Conservation (phyloP, 257 asterid genomes). For the Fraxinus excelsior region DNA sequence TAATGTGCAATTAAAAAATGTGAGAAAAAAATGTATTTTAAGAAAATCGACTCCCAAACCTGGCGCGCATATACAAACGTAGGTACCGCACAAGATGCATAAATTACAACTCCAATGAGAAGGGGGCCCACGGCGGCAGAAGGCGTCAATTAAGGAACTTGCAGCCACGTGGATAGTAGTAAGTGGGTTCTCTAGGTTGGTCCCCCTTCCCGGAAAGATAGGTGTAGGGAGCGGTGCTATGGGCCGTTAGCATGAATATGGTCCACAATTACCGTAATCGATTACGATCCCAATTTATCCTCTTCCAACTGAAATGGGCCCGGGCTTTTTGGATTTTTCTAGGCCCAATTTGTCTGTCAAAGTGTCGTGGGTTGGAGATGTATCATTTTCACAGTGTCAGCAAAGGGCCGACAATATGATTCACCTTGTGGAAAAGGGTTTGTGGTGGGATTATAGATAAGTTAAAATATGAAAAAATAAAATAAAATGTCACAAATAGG, state of each 20-base stretch:
- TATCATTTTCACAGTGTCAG: constrained; percentile 15
- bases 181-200: constrained; percentile 12
- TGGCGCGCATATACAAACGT: not conserved
- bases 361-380: constrained; percentile 11
- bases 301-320: constrained; percentile 11
- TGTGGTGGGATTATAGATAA: not conserved
- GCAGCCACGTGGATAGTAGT: constrained; percentile 25
- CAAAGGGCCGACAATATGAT: constrained; percentile 3
- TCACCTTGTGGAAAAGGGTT: not conserved
- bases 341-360: constrained; percentile 13
- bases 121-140: constrained; percentile 7
- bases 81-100: constrained; percentile 5
- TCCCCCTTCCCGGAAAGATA: not conserved
- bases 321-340: not conserved
- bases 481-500: not conserved
- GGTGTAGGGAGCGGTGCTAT: constrained; percentile 17
- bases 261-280: constrained; percentile 27
- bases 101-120: not conserved
- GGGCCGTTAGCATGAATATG: constrained; percentile 14
- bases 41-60: too few relatives aligned
- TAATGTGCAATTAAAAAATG: too few relatives aligned
- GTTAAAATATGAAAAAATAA: too few relatives aligned
- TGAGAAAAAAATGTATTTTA: too few relatives aligned
- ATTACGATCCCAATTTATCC: constrained; percentile 10
- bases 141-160: constrained; percentile 9